These are phyloP conservation scores for Kazachstania kunashirensis DNA, from an alignment of 805 yeast species.

Conservation along the genomic window DNA sequence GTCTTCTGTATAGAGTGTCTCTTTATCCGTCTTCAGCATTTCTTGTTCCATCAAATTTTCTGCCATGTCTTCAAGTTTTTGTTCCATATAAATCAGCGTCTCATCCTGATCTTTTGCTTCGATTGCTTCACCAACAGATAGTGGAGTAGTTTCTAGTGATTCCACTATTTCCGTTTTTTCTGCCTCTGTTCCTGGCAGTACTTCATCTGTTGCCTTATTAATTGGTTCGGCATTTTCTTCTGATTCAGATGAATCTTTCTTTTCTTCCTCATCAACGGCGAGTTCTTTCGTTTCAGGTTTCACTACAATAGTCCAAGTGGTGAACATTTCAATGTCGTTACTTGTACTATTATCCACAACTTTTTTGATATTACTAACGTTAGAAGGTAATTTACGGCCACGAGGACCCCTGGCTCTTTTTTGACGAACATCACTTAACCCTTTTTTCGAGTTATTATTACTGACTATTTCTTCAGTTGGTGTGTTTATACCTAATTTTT, in stretches of 20 bases:
- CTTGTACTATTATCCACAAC: constrained; percentile 14
- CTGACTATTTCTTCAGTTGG: neutral
- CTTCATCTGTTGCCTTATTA: neutral
- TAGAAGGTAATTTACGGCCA: constrained; percentile 56
- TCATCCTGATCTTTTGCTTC: constrained; percentile 10
- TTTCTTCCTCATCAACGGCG: neutral
- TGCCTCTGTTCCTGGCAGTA: neutral
- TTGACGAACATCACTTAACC: constrained; percentile 9
- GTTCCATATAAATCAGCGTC: constrained; percentile 8
- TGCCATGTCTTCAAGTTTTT: constrained; percentile 9
- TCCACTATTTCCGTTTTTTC: neutral
- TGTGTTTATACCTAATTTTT: constrained; percentile 9
- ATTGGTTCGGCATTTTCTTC: neutral
- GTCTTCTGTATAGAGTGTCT: no score
- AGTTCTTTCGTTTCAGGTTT: constrained; percentile 1
- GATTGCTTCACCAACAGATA: constrained; percentile 5
- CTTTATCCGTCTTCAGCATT: constrained; percentile 1
- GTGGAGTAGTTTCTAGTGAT: neutral
- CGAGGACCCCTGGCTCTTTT: constrained; percentile 64
- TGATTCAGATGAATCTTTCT: neutral
- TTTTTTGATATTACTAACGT: constrained; percentile 34
- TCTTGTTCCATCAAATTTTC: constrained; percentile 10
- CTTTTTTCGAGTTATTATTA: neutral
- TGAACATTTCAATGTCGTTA: constrained; percentile 16
- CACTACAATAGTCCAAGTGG: constrained; percentile 15